Evolutionary conservation across 306 rosid species (phyloP), one percentile per base, ranked within the genome.

Genomic region (Trifolium subterraneum): DNA sequence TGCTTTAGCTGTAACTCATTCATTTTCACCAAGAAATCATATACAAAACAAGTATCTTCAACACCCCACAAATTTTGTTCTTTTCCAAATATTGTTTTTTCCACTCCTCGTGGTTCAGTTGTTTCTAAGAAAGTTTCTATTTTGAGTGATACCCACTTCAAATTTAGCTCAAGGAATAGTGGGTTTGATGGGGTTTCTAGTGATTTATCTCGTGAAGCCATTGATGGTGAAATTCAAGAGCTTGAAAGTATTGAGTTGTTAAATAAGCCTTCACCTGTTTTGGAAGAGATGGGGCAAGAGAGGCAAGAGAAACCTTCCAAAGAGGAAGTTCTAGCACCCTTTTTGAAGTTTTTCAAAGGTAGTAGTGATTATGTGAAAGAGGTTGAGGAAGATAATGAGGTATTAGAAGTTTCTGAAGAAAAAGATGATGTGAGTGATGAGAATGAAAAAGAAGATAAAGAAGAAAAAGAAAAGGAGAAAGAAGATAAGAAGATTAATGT

Each of bases 291-390:
- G 22, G 91, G 71, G 1, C 55, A 78, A 36, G 86, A 64, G 50
- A 83, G 71, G 1, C 55, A 78, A 36, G 86, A 64, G 50, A 83
- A 79, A 20, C 68, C 60, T 38, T 82, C 78, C 8, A 64, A 83
- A 15, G 85, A 85, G 83, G 95, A 90, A 77, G 90, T 87, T 33
- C 81, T 94, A 59, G 95, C 92, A 50, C 96, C 97, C 23, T 94
- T 94, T 80, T 13, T 94, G 88, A 92, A 88, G 87, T 92, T 94
- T 74, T 92, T 94, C 85, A 84, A 84, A 71, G 85, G 81, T 2
- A 68, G 84, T 3, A 68, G 61, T 58, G 93, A 83, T 68, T 41
- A 84, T 62, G 51, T n/a, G 70, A 87, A 82, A 22, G 86, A 72
- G 60, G 79, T 25, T 20, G 82, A 84, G 50, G 87, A 78, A 33